Evolutionary conservation across 2,329 filamentous ascomycete genomes (phyloP), one percentile per base, ranked within the genome.

Genomic region (Thermomyces lanuginosus): DNA sequence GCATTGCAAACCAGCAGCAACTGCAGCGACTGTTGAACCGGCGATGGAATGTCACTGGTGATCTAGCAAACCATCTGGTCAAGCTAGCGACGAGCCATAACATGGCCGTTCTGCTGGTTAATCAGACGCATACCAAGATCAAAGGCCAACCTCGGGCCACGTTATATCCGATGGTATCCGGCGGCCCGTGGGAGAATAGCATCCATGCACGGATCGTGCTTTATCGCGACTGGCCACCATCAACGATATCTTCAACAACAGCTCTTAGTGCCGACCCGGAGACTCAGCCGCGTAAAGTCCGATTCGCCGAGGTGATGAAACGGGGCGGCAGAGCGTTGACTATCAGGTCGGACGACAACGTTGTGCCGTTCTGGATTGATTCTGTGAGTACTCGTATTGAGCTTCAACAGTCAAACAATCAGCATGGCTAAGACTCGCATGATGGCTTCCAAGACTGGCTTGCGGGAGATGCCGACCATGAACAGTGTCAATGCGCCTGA

Each of bases 41-140:
- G 39, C 48, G 44, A 52, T 70, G 64, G 49, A 63, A 66, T 31
- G 63, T 92, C 15, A 69, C 81, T 33, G 72, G 68, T 31, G 69
- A 75, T 3, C 55, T 93, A 7, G 57, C 64, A 4, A 57, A 58
- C 3, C 56, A 58, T 19, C 52, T 75, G 3, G 69, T 76, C 34
- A 84, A 76, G 41, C 63, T 92, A 7, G 81, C 84, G 4, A 72
- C 76, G 7, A 67, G 75, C 16, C 67, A 70, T 36, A 67, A 79
- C 41, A 62, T 84, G 27, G 77, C 81, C 13, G 61, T 92, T 21
- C 59, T 92, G 2, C 49, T 89, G 11, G 63, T 83, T 25, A 82
- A 74, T 19, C 83, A 91, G 46, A 81, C 77, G 32, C 76, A 75
- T 21, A 91, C 81, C n/a, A 77, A 74, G 38, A 75, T 91, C 55